phyloP scores from a whole-genome alignment of 2,329 filamentous ascomycete species.

The Nemania sp. region DNA sequence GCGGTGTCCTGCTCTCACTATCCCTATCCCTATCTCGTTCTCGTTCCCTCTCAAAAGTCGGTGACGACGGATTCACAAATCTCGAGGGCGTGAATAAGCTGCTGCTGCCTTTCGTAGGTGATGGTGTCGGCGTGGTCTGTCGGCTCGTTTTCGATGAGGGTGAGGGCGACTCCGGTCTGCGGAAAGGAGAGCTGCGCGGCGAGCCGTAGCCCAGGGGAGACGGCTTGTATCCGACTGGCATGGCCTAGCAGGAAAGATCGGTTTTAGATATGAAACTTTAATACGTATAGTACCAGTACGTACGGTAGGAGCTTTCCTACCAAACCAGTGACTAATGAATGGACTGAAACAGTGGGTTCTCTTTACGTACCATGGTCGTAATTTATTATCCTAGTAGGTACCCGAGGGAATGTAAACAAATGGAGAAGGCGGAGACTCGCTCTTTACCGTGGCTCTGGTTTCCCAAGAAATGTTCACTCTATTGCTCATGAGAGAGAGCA shows the following conservation, averaged over 20 bases:
- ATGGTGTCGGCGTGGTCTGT: slow-evolving; percentile 72
- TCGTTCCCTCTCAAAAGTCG: too few relatives aligned
- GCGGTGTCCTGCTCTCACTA: slow-evolving; percentile 39
- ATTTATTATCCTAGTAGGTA: slow-evolving; percentile 24
- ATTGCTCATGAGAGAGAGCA: neutral
- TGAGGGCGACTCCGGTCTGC: slow-evolving; percentile 70
- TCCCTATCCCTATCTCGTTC: slow-evolving; percentile 50
- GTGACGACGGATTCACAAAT: slow-evolving; percentile 48
- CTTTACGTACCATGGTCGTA: slow-evolving; percentile 46
- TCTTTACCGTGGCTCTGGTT: neutral
- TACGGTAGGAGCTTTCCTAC: neutral
- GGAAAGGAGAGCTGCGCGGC: slow-evolving; percentile 74
- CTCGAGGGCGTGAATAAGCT: slow-evolving; percentile 61
- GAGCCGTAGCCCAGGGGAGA: slow-evolving; percentile 79
- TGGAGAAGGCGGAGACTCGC: slow-evolving; percentile 10
- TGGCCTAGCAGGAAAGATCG: slow-evolving; percentile 61
- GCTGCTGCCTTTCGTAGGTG: slow-evolving; percentile 64
- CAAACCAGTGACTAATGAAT: slow-evolving; percentile 14
- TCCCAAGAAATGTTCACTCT: neutral
- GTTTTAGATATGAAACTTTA: slow-evolving; percentile 12
- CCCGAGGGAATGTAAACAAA: slow-evolving; percentile 34
- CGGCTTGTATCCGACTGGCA: slow-evolving; percentile 72
- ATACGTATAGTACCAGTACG: neutral
- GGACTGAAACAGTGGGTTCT: slow-evolving; percentile 40
- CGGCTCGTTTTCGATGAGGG: slow-evolving; percentile 72